Evolutionary conservation across 2,329 filamentous ascomycete species (phyloP).

Genomic region (Talaromyces marneffei): DNA sequence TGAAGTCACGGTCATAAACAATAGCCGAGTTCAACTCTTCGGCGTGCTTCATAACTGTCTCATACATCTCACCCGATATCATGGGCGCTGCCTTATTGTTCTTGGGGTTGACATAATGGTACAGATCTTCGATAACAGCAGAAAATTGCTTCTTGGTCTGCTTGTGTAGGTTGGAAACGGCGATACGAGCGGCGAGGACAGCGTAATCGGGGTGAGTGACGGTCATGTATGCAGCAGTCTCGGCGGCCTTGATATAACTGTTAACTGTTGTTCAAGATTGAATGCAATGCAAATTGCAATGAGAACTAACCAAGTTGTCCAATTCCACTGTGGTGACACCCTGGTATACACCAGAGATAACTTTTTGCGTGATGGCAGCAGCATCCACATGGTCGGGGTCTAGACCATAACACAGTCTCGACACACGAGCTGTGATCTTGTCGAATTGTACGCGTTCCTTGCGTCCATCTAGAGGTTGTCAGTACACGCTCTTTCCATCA

Average conservation of each 20-base stretch:
- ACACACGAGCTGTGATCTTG: constrained; percentile 99
- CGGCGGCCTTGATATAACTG: constrained; percentile 64
- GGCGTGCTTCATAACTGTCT: constrained; percentile 90
- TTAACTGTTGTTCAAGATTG: constrained; percentile 20
- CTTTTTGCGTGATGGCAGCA: constrained; percentile 96
- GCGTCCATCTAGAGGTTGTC: constrained; percentile 70
- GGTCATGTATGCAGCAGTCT: constrained; percentile 99
- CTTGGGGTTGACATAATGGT: constrained; percentile 93
- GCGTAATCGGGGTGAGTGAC: constrained; percentile 98
- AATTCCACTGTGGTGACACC: constrained; percentile 95
- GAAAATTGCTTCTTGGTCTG: constrained; percentile 99
- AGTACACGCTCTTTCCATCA: neutral
- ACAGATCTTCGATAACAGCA: constrained; percentile 86
- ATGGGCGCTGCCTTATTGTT: constrained; percentile 80
- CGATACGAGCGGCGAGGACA: constrained; percentile 95
- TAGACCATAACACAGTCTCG: constrained; percentile 92
- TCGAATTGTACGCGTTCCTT: constrained; percentile 99
- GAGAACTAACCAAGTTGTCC: constrained; percentile 78
- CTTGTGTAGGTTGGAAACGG: constrained; percentile 99
- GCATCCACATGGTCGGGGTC: constrained; percentile 95
- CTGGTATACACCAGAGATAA: constrained; percentile 98
- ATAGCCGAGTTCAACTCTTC: constrained; percentile 98
- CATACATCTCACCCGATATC: constrained; percentile 88
- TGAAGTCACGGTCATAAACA: constrained; percentile 98
- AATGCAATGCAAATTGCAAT: neutral